These are phyloP conservation scores for Lomentospora prolificans DNA, from an alignment of 2,329 filamentous ascomycete genomes.

Conservation along the genomic window DNA sequence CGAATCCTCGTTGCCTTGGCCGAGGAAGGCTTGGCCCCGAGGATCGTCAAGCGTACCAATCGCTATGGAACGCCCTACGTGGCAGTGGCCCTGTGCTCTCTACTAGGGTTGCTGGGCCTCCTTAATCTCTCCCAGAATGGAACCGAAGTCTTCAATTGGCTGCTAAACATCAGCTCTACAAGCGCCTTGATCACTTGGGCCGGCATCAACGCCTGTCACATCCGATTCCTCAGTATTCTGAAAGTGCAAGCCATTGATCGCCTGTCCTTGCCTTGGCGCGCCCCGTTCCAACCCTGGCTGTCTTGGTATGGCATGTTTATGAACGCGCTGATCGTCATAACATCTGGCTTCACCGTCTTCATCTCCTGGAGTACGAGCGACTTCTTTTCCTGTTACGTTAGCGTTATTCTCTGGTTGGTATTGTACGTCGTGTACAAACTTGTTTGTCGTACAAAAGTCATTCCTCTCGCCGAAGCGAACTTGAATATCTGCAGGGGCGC, in stretches of 20 bases:
- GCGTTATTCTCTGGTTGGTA: conserved; percentile 51
- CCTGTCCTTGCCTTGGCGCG: conserved; percentile 47
- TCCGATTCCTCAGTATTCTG: conserved; percentile 55
- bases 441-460: conserved; percentile 27
- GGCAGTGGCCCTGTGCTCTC: conserved; percentile 43
- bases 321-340: conserved; percentile 53
- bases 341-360: conserved; percentile 60
- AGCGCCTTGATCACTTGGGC: conserved; percentile 64
- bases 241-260: conserved; percentile 46
- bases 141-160: conserved; percentile 58
- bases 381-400: conserved; percentile 58
- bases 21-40: conserved; percentile 52
- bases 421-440: conserved; percentile 53
- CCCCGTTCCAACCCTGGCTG: conserved; percentile 53
- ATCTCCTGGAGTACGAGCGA: conserved; percentile 48
- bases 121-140: conserved; percentile 53
- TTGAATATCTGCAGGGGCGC: neutral
- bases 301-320: conserved; percentile 58
- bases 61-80: conserved; percentile 51
- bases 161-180: conserved; percentile 60
- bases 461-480: conserved; percentile 17
- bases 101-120: conserved; percentile 56
- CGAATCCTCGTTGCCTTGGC: conserved; percentile 60
- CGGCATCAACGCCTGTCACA: conserved; percentile 53
- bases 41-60: conserved; percentile 49